Conservation (phyloP, 1,284 basidiomycete genomes). For the Tilletia walkeri region DNA sequence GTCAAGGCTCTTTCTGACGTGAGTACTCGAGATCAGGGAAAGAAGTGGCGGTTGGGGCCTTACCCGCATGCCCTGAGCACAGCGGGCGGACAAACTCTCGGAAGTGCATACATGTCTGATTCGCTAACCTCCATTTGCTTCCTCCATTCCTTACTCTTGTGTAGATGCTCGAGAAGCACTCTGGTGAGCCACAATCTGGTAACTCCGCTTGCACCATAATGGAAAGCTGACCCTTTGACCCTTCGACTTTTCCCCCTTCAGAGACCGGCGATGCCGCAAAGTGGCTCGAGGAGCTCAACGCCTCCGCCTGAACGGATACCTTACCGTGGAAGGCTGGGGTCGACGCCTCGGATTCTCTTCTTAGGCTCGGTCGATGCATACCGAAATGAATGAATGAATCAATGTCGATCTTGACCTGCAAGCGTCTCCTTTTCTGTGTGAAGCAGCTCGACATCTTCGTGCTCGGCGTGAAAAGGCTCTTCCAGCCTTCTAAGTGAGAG, state of each 20-base stretch:
- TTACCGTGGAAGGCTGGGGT: no score
- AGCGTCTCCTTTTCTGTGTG: no score
- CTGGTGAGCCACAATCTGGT: slow-evolving; percentile 27
- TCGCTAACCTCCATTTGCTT: not conserved
- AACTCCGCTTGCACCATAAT: no score
- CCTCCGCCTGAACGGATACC: not conserved
- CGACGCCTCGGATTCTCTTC: not conserved
- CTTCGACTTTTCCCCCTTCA: slow-evolving; percentile 17
- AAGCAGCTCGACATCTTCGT: no score
- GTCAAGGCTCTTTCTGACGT: slow-evolving; percentile 42
- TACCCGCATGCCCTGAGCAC: no score
- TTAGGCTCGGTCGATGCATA: not conserved
- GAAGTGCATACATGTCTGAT: not conserved
- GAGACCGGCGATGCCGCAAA: slow-evolving; percentile 41
- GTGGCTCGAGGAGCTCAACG: slow-evolving; percentile 40
- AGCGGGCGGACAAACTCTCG: not conserved
- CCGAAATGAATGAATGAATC: not conserved
- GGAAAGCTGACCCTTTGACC: not conserved
- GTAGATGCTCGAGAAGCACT: slow-evolving; percentile 46
- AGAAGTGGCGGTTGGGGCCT: no score
- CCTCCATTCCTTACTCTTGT: not conserved
- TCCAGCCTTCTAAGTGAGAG: no score
- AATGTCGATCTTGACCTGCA: not conserved
- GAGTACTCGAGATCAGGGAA: slow-evolving; percentile 15
- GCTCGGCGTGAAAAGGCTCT: no score